A percentile compares a stretch with the other conserved stretches of the same genome.
Evolutionary conservation across 2,329 filamentous ascomycete species (phyloP).

Genomic region (Talaromyces albobiverticillius): DNA sequence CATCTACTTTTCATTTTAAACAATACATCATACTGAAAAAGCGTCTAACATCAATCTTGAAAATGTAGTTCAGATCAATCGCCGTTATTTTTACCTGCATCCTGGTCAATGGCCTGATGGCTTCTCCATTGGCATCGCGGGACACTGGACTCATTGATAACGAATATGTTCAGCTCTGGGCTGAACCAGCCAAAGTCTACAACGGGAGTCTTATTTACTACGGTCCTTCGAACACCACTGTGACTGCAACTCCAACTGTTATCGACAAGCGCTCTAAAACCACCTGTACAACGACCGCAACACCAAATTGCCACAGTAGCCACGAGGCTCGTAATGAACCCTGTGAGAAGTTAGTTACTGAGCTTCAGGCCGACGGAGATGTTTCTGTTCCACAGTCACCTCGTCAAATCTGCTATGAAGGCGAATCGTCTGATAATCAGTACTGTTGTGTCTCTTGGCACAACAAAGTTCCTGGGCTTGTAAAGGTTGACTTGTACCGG

Average conservation of each 20-base stretch:
- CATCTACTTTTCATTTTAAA: neutral
- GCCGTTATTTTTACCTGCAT: neutral
- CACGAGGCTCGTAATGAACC: neutral
- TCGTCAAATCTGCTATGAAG: slow-evolving; percentile 7
- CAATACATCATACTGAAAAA: neutral
- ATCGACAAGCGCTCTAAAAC: neutral
- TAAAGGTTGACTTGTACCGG: neutral
- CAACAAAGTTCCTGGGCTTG: neutral
- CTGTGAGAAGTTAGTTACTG: neutral
- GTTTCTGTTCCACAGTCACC: neutral
- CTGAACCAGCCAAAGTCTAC: neutral
- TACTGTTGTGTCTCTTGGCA: slow-evolving; percentile 8
- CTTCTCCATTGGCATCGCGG: neutral
- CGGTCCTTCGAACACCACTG: neutral
- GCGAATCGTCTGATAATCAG: neutral
- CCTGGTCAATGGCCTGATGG: neutral
- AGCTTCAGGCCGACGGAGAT: slow-evolving; percentile 1
- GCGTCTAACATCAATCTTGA: neutral
- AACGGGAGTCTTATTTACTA: neutral
- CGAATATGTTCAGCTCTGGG: neutral
- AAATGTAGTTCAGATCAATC: neutral
- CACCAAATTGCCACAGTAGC: neutral
- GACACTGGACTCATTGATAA: neutral
- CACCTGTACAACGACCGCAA: neutral
- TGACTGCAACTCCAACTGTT: neutral